A percentile compares a stretch with the other conserved stretches of the same genome.
phyloP scores from a whole-genome alignment of 805 yeast genomes.

The Saccharomycopsis olivae region DNA sequence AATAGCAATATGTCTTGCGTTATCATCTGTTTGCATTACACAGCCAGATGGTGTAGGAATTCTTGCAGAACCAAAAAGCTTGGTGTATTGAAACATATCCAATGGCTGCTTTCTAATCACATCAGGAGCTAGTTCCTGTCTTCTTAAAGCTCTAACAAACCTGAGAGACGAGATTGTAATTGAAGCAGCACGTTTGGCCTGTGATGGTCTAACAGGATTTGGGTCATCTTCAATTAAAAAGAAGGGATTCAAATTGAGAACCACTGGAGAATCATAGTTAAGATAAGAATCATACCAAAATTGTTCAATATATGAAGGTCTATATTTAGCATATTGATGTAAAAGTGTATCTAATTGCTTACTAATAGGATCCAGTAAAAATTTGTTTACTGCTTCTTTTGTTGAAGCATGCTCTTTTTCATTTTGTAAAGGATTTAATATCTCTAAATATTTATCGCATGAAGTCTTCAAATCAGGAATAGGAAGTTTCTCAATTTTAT shows the following conservation, averaged over 20 bases:
- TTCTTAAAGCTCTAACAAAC: slow-evolving; percentile 69
- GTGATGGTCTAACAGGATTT: slow-evolving; percentile 30
- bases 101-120: slow-evolving; percentile 48
- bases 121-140: slow-evolving; percentile 67
- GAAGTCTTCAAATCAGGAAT: slow-evolving; percentile 69
- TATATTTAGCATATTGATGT: slow-evolving; percentile 45
- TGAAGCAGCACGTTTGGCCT: slow-evolving; percentile 72
- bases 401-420: slow-evolving; percentile 59
- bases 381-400: slow-evolving; percentile 41
- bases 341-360: slow-evolving; percentile 54
- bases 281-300: slow-evolving; percentile 91
- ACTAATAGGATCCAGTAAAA: slow-evolving; percentile 40
- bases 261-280: slow-evolving; percentile 82
- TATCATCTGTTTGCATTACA: slow-evolving; percentile 68
- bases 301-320: slow-evolving; percentile 81
- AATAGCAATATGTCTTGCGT: slow-evolving; percentile 73
- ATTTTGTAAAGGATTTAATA: slow-evolving; percentile 73
- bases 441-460: slow-evolving; percentile 52
- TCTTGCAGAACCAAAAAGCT: slow-evolving; percentile 79
- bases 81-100: slow-evolving; percentile 87
- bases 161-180: slow-evolving; percentile 67
- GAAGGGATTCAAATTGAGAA: slow-evolving; percentile 83
- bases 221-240: slow-evolving; percentile 89
- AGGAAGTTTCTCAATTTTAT: slow-evolving; percentile 54
- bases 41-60: slow-evolving; percentile 80